Conservation (phyloP, 768 basidiomycete species). For the Filobasidium floriforme region DNA sequence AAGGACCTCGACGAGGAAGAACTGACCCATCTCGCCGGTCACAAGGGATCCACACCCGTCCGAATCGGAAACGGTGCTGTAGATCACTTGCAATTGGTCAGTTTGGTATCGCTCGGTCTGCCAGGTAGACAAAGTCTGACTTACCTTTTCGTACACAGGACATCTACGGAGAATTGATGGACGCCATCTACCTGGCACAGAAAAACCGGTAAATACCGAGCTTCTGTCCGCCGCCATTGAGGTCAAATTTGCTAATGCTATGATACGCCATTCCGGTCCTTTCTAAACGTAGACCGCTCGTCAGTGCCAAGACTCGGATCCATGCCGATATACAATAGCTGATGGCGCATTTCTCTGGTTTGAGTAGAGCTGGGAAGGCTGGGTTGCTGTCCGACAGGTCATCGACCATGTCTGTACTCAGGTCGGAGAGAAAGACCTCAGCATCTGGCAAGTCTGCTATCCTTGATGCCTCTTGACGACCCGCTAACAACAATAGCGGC, state of each 20-base stretch:
- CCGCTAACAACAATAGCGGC: conserved; percentile 10
- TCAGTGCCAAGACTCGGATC: too few species aligned
- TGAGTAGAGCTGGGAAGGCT: conserved; percentile 40
- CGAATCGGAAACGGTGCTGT: conserved; percentile 91
- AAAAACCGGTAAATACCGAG: conserved; percentile 56
- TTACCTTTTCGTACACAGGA: conserved; percentile 53
- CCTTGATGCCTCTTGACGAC: conserved; percentile 2
- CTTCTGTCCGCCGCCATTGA: background rate
- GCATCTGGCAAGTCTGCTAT: conserved; percentile 36
- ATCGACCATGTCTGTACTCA: conserved; percentile 60
- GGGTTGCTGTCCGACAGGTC: conserved; percentile 45
- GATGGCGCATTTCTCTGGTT: conserved; percentile 1
- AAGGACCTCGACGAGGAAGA: conserved; percentile 73
- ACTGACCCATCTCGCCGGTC: conserved; percentile 71
- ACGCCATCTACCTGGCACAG: conserved; percentile 92
- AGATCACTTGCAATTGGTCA: conserved; percentile 78
- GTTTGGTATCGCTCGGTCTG: conserved; percentile 15
- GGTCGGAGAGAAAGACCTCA: conserved; percentile 71
- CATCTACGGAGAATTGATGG: conserved; percentile 90
- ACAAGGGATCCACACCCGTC: conserved; percentile 46
- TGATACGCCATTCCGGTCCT: too few species aligned
- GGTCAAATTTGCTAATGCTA: too few species aligned
- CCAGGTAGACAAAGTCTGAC: background rate
- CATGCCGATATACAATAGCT: background rate
- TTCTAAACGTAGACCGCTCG: too few species aligned